Conservation (phyloP, 352 stramenopile genomes). For the Pythium graminicola region DNA sequence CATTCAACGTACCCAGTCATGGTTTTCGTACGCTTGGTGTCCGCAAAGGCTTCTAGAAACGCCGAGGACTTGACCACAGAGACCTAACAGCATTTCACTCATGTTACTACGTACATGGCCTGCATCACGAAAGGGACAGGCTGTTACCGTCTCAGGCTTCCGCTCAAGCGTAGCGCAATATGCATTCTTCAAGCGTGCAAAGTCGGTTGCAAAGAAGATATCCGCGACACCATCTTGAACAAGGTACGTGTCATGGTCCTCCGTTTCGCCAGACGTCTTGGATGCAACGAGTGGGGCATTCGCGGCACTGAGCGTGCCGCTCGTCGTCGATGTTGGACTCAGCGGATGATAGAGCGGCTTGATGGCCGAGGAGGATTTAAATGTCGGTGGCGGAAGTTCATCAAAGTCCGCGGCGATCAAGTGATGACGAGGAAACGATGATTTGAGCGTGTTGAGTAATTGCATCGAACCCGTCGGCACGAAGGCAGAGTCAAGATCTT, state of each 20-base stretch:
- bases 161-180: slow-evolving; percentile 66
- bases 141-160: slow-evolving; percentile 38
- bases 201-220: slow-evolving; percentile 90
- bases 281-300: slow-evolving; percentile 87
- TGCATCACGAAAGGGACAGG: background rate
- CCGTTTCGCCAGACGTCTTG: slow-evolving; percentile 61
- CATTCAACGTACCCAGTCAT: slow-evolving; percentile 51
- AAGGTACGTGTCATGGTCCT: slow-evolving; percentile 87
- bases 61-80: slow-evolving; percentile 76
- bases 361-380: slow-evolving; percentile 39
- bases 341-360: slow-evolving; percentile 56
- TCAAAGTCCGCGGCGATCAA: slow-evolving; percentile 88
- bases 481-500: slow-evolving; percentile 66
- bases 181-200: slow-evolving; percentile 68
- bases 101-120: background rate
- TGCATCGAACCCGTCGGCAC: slow-evolving; percentile 84
- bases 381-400: slow-evolving; percentile 61
- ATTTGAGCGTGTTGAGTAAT: slow-evolving; percentile 72
- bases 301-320: slow-evolving; percentile 58
- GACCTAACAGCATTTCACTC: too few species aligned
- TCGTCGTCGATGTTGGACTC: slow-evolving; percentile 59
- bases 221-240: slow-evolving; percentile 80
- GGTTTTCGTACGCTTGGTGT: slow-evolving; percentile 72
- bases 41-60: slow-evolving; percentile 79
- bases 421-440: slow-evolving; percentile 78